phyloP scores from a whole-genome alignment of 108 stramenopile genomes.

The Epithemia pelagica region DNA sequence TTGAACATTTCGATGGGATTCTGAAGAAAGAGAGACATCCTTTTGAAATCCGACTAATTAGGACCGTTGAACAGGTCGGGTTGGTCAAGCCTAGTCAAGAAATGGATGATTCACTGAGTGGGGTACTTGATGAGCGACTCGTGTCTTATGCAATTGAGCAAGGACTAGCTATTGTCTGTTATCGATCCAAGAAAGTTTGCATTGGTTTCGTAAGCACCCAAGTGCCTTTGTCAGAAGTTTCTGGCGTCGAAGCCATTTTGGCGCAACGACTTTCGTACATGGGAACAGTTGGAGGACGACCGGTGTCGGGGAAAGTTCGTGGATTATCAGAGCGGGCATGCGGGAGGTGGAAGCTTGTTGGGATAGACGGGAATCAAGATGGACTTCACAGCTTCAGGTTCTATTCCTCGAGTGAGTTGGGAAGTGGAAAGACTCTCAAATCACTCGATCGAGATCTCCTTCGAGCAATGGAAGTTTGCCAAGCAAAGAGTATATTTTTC shows the following conservation, averaged over 20 bases:
- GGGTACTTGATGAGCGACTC: slow-evolving; percentile 25
- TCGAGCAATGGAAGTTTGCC: not conserved
- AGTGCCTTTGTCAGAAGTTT: not conserved
- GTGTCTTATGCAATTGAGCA: slow-evolving; percentile 53
- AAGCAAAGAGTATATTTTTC: not conserved
- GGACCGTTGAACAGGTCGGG: slow-evolving; percentile 35
- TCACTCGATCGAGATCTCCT: not conserved
- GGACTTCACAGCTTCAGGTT: not conserved
- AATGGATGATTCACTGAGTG: slow-evolving; percentile 1
- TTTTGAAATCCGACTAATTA: slow-evolving; percentile 27
- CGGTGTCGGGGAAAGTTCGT: not conserved
- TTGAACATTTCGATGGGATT: slow-evolving; percentile 41
- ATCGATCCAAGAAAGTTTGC: slow-evolving; percentile 1
- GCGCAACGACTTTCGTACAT: not conserved
- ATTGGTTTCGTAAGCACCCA: not conserved
- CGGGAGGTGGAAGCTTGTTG: slow-evolving; percentile 4
- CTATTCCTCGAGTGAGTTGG: not conserved
- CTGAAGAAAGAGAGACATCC: slow-evolving; percentile 47
- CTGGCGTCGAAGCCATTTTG: not conserved
- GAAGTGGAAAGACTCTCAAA: not conserved
- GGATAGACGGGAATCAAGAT: not conserved
- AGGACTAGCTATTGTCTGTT: slow-evolving; percentile 32
- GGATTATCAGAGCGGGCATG: slow-evolving; percentile 6
- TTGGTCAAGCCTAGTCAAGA: slow-evolving; percentile 17
- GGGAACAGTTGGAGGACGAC: not conserved